phyloP scores from a whole-genome alignment of 139 green algal species.

The Coelastrella sp. region DNA sequence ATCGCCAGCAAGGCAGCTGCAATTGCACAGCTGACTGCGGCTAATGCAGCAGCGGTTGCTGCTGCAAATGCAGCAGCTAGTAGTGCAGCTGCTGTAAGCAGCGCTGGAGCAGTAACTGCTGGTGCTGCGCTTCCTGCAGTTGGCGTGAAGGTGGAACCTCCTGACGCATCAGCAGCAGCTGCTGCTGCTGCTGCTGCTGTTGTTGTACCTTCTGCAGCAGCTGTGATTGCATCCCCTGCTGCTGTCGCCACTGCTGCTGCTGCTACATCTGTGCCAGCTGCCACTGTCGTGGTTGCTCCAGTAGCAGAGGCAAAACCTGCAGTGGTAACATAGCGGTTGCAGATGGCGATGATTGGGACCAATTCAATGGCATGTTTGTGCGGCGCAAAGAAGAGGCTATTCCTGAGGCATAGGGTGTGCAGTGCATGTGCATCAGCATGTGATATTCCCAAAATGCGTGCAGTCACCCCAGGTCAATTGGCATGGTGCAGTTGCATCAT shows the following conservation, averaged over 20 bases:
- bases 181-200: background rate
- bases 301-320: background rate
- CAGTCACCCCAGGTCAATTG: too few relatives aligned
- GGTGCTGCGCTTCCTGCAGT: background rate
- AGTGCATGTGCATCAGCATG: too few relatives aligned
- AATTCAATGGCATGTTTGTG: too few relatives aligned
- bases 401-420: too few relatives aligned
- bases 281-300: background rate
- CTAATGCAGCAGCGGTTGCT: conserved; percentile 4
- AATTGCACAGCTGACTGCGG: conserved; percentile 20
- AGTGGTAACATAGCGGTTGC: background rate
- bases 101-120: conserved; percentile 15
- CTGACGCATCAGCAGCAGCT: background rate
- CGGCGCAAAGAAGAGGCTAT: too few relatives aligned
- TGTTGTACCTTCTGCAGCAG: too few relatives aligned
- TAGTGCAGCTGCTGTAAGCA: background rate
- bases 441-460: too few relatives aligned
- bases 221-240: conserved; percentile 14
- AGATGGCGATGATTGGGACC: too few relatives aligned
- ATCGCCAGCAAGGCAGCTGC: conserved; percentile 33
- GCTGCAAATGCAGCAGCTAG: background rate
- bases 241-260: background rate
- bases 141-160: too few relatives aligned
- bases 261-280: background rate
- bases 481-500: too few relatives aligned